A percentile compares a stretch with the other conserved stretches of the same genome.
phyloP scores from a whole-genome alignment of 106 monocot genomes.

The Dactylorhiza incarnata region DNA sequence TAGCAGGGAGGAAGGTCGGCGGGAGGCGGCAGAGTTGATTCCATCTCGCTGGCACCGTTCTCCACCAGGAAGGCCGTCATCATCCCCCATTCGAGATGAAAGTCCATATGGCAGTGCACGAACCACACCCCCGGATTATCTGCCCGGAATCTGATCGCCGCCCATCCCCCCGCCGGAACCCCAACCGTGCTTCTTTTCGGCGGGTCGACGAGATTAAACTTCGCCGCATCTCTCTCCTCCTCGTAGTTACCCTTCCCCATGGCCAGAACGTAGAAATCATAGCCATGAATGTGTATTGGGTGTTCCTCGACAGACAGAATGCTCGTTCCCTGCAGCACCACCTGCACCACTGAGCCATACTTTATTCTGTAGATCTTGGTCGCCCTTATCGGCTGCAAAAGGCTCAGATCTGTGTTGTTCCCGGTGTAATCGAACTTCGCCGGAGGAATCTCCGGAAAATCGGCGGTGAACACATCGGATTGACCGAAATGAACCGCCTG shows the following conservation, averaged over 20 bases:
- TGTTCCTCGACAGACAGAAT: conserved; percentile 49
- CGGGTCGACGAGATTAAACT: conserved; percentile 65
- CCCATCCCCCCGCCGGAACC: conserved; percentile 66
- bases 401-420: conserved; percentile 14
- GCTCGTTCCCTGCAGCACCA: conserved; percentile 65
- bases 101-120: conserved; percentile 74
- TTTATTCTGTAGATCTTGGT: conserved; percentile 32
- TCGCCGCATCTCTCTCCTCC: conserved; percentile 21
- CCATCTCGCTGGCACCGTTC: conserved; percentile 43
- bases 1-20: conserved; percentile 51
- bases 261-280: conserved; percentile 54
- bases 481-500: conserved; percentile 32
- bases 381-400: conserved; percentile 32
- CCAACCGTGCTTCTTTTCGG: conserved; percentile 46
- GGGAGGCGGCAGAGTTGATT: conserved; percentile 51
- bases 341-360: conserved; percentile 40
- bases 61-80: conserved; percentile 65
- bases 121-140: conserved; percentile 68
- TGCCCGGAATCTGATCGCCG: conserved; percentile 51
- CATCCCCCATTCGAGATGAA: conserved; percentile 56
- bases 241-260: conserved; percentile 57
- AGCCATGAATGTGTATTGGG: conserved; percentile 68
- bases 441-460: conserved; percentile 47
- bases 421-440: conserved; percentile 46
- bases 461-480: conserved; percentile 41